phyloP scores from a whole-genome alignment of 768 basidiomycete genomes.

The Plicaturopsis crispa region DNA sequence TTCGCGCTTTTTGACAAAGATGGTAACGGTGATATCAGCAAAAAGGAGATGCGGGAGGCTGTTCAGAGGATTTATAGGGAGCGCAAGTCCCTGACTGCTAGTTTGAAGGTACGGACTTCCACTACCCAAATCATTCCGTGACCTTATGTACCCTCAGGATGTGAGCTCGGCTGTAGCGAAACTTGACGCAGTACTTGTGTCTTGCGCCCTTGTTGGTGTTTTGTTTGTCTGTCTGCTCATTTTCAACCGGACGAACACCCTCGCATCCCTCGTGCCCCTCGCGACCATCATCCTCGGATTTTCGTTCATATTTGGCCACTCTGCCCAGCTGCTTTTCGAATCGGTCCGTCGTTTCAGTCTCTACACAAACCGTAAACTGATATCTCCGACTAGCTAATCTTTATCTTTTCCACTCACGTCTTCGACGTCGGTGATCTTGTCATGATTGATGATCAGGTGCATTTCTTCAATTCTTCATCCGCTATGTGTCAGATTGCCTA shows the following conservation, averaged over 20 bases:
- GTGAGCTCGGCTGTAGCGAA: constrained; percentile 69
- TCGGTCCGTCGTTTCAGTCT: constrained; percentile 36
- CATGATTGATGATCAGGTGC: constrained; percentile 68
- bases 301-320: constrained; percentile 80
- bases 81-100: constrained; percentile 60
- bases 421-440: constrained; percentile 80
- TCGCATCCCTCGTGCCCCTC: constrained; percentile 69
- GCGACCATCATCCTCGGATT: constrained; percentile 78
- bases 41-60: constrained; percentile 74
- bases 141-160: constrained; percentile 34
- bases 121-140: neutral
- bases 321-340: constrained; percentile 72
- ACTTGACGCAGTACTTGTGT: constrained; percentile 67
- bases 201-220: constrained; percentile 46
- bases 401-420: constrained; percentile 83
- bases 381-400: constrained; percentile 52
- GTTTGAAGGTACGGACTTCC: constrained; percentile 48
- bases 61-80: constrained; percentile 77
- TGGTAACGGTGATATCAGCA: constrained; percentile 75
- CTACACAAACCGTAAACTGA: neutral
- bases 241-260: constrained; percentile 58
- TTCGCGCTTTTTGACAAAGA: constrained; percentile 74
- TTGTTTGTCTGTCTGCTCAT: constrained; percentile 69
- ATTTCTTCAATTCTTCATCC: constrained; percentile 4
- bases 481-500: neutral